These are phyloP conservation scores for Periconia macrospinosa DNA, from an alignment of 2,329 filamentous ascomycete genomes.

Conservation along the genomic window DNA sequence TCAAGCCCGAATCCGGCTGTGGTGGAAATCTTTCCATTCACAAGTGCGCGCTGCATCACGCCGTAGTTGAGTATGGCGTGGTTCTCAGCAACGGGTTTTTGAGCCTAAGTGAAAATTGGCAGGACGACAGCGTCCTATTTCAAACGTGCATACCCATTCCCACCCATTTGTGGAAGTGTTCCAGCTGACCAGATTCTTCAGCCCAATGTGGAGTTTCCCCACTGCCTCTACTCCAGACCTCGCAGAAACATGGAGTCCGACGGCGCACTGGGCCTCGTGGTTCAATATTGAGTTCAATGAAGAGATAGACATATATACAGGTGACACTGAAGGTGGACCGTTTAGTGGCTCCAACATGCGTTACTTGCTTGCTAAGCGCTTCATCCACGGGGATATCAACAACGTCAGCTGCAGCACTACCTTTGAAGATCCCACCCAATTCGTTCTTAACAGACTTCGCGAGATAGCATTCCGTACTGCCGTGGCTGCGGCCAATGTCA, in stretches of 20 bases:
- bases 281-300: background rate
- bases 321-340: background rate
- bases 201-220: background rate
- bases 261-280: background rate
- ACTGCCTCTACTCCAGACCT: background rate
- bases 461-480: slow-evolving; percentile 10
- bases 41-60: slow-evolving; percentile 7
- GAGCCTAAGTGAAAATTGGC: slow-evolving; percentile 4
- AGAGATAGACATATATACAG: background rate
- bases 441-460: slow-evolving; percentile 5
- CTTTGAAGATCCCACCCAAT: slow-evolving; percentile 9
- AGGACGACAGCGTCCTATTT: slow-evolving; percentile 8
- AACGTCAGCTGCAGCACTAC: slow-evolving; percentile 6
- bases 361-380: slow-evolving; percentile 6
- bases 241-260: background rate
- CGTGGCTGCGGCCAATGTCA: slow-evolving; percentile 4
- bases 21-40: slow-evolving; percentile 4
- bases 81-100: background rate
- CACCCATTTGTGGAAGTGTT: background rate
- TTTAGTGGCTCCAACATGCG: background rate
- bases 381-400: slow-evolving; percentile 7
- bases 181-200: background rate
- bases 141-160: slow-evolving; percentile 3
- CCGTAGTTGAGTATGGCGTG: slow-evolving; percentile 6
- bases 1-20: slow-evolving; percentile 8